These are phyloP conservation scores for Vairimorpha necatrix DNA, from an alignment of 371 early-diverging fungal species.

Conservation along the genomic window DNA sequence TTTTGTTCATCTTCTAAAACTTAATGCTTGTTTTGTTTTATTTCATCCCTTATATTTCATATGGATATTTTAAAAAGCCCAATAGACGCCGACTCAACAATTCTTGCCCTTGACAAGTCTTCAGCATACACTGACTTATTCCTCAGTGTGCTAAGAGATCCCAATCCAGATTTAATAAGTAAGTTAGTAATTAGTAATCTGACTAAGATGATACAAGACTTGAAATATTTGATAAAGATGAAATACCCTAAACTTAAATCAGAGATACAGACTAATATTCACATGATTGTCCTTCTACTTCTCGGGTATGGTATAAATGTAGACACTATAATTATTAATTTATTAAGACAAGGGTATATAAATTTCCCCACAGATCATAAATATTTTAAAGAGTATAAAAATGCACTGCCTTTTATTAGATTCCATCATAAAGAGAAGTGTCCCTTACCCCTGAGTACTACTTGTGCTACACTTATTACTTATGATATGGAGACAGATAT, in stretches of 20 bases:
- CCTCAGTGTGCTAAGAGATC: background rate
- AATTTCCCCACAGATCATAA: background rate
- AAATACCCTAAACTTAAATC: slow-evolving; percentile 27
- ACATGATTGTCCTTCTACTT: slow-evolving; percentile 10
- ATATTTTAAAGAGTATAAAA: slow-evolving; percentile 18
- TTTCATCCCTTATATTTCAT: too few relatives aligned
- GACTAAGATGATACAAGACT: background rate
- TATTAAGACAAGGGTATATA: slow-evolving; percentile 15
- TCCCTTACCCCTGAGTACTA: background rate
- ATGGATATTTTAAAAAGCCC: background rate
- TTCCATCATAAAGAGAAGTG: background rate
- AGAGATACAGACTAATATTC: slow-evolving; percentile 10
- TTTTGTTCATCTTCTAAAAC: too few relatives aligned
- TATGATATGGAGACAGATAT: slow-evolving; percentile 35
- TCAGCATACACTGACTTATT: background rate
- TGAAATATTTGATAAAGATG: slow-evolving; percentile 38
- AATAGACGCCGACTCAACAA: background rate
- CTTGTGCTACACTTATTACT: slow-evolving; percentile 20
- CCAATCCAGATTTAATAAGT: background rate
- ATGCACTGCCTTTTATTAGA: background rate
- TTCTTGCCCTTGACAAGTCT: background rate
- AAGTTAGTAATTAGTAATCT: background rate
- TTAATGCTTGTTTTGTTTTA: too few relatives aligned
- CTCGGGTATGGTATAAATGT: slow-evolving; percentile 16
- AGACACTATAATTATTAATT: slow-evolving; percentile 34